Evolutionary conservation across 2,329 filamentous ascomycete genomes (phyloP).

Genomic region (Orbilia javanica): DNA sequence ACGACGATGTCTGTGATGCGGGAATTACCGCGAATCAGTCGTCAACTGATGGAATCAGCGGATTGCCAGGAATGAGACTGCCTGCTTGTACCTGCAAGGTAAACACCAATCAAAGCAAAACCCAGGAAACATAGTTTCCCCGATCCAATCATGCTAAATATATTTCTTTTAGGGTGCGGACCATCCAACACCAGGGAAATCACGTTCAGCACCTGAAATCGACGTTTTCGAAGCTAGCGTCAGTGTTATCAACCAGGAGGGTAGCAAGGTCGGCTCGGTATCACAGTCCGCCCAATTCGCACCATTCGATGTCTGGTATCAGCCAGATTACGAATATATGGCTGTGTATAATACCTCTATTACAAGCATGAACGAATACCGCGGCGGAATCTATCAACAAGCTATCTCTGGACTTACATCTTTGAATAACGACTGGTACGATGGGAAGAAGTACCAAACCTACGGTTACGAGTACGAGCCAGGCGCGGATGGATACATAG

Average conservation of each 20-base stretch:
- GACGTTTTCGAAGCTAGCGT: constrained; percentile 78
- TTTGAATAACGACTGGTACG: constrained; percentile 71
- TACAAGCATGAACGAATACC: constrained; percentile 69
- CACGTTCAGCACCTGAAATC: constrained; percentile 77
- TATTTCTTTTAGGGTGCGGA: constrained; percentile 68
- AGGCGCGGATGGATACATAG: constrained; percentile 68
- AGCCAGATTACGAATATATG: constrained; percentile 73
- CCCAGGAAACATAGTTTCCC: constrained; percentile 63
- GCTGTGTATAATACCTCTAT: constrained; percentile 69
- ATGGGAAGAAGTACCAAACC: constrained; percentile 70
- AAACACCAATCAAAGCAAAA: constrained; percentile 58
- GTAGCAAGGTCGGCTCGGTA: constrained; percentile 63
- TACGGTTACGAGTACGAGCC: constrained; percentile 72
- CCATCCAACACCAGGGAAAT: constrained; percentile 75
- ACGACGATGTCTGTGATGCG: constrained; percentile 76
- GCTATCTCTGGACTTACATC: constrained; percentile 71
- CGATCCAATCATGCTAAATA: constrained; percentile 27
- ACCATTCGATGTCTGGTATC: constrained; percentile 72
- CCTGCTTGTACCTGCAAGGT: constrained; percentile 75
- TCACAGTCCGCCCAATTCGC: constrained; percentile 65
- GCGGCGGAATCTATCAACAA: constrained; percentile 71
- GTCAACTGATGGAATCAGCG: constrained; percentile 75
- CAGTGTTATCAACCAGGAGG: constrained; percentile 53
- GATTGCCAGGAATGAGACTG: constrained; percentile 77
- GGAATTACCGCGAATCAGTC: constrained; percentile 81